Percentiles rank a stretch among this genome's conserved stretches.
These are phyloP conservation scores for Pyrrhoderma noxium DNA, from an alignment of 1,284 basidiomycete genomes.

Conservation along the genomic window DNA sequence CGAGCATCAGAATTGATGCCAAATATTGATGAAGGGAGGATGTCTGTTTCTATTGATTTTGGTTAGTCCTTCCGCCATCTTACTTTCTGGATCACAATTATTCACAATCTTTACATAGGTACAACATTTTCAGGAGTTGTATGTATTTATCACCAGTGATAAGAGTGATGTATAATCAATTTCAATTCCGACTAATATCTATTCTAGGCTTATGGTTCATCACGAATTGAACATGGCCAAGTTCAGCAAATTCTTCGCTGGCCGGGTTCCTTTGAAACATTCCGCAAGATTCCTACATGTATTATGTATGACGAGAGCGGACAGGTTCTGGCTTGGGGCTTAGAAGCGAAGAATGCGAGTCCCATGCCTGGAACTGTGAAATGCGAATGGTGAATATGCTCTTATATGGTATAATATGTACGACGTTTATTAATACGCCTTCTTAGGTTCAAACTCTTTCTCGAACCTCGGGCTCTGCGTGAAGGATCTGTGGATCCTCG, in stretches of 20 bases:
- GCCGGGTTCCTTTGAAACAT: slow-evolving; percentile 73
- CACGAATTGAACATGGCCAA: slow-evolving; percentile 67
- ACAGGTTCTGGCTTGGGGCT: slow-evolving; percentile 66
- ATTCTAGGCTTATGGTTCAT: slow-evolving; percentile 65
- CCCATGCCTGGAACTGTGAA: slow-evolving; percentile 57
- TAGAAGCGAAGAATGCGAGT: slow-evolving; percentile 71
- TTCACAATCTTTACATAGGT: slow-evolving; percentile 33
- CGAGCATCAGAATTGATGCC: slow-evolving; percentile 14
- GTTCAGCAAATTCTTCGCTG: slow-evolving; percentile 74
- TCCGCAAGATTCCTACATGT: slow-evolving; percentile 76
- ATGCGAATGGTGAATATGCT: slow-evolving; percentile 52
- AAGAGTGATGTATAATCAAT: too few relatives aligned
- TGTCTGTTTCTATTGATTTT: slow-evolving; percentile 75
- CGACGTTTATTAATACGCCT: not conserved
- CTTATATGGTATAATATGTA: not conserved
- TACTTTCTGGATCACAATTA: slow-evolving; percentile 3
- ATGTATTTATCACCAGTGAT: slow-evolving; percentile 29
- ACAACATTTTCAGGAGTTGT: slow-evolving; percentile 80
- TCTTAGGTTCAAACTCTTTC: slow-evolving; percentile 69
- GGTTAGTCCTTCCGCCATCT: slow-evolving; percentile 35
- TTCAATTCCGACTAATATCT: slow-evolving; percentile 1
- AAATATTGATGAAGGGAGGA: slow-evolving; percentile 29
- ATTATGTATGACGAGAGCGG: slow-evolving; percentile 66
- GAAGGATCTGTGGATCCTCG: slow-evolving; percentile 66
- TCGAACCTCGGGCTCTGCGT: slow-evolving; percentile 69